These are phyloP conservation scores for Thermochaetoides dissita DNA, from an alignment of 2,329 filamentous ascomycete genomes.

Conservation along the genomic window DNA sequence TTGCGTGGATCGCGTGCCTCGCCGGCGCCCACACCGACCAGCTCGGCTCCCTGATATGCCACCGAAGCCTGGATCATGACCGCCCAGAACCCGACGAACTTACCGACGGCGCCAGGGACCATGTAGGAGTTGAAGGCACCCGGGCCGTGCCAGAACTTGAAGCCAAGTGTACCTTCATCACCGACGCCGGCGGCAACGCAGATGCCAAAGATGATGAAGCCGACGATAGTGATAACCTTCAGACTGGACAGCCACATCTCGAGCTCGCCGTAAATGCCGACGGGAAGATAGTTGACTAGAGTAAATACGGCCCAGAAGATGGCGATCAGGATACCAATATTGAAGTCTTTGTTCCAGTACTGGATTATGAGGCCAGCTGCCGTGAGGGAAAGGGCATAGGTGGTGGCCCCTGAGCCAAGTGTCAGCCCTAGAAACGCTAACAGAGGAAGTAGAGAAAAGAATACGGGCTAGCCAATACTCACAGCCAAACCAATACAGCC, in stretches of 20 bases:
- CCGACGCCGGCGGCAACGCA: constrained; percentile 61
- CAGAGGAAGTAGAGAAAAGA: too few species aligned
- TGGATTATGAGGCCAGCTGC: constrained; percentile 62
- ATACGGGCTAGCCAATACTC: constrained; percentile 4
- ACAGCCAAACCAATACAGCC: constrained; percentile 73
- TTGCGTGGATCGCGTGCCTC: constrained; percentile 61
- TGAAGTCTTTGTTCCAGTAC: constrained; percentile 52
- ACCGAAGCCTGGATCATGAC: constrained; percentile 57
- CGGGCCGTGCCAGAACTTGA: constrained; percentile 54
- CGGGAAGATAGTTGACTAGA: constrained; percentile 54
- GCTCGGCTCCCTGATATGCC: constrained; percentile 58
- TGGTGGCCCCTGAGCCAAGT: constrained; percentile 37
- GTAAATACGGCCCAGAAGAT: constrained; percentile 62
- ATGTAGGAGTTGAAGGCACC: constrained; percentile 54
- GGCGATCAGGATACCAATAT: constrained; percentile 57
- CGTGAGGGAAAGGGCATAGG: constrained; percentile 58
- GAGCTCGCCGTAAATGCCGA: constrained; percentile 60
- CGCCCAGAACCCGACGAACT: constrained; percentile 57
- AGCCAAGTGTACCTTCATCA: constrained; percentile 57
- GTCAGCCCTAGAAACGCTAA: background rate
- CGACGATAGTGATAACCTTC: constrained; percentile 62
- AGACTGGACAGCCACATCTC: constrained; percentile 68
- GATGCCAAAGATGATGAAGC: constrained; percentile 64
- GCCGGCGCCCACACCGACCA: constrained; percentile 65
- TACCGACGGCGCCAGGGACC: constrained; percentile 35